phyloP scores from a whole-genome alignment of 2,329 filamentous ascomycete genomes.

The Pestalotiopsis sp. region DNA sequence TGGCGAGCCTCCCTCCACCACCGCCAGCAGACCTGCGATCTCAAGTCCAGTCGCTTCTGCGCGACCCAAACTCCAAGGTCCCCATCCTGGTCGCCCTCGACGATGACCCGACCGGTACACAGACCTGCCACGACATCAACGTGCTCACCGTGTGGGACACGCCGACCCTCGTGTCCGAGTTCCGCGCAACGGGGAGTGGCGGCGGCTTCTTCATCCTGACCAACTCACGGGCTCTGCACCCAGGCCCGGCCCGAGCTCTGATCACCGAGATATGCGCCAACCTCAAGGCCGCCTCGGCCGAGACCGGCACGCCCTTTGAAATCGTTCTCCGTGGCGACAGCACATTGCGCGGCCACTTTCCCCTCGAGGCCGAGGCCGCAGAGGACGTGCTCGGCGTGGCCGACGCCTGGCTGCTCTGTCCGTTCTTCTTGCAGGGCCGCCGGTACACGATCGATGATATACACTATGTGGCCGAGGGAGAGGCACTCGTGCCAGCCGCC shows the following conservation, averaged over 20 bases:
- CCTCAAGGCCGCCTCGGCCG: conserved; percentile 42
- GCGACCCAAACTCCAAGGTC: conserved; percentile 12
- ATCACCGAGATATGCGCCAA: conserved; percentile 52
- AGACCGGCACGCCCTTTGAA: conserved; percentile 43
- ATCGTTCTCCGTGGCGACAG: conserved; percentile 59
- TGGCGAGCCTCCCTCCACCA: conserved; percentile 13
- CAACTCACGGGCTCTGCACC: conserved; percentile 56
- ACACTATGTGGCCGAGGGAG: conserved; percentile 57
- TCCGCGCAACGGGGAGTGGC: conserved; percentile 33
- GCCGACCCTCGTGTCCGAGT: conserved; percentile 42
- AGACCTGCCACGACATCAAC: conserved; percentile 58
- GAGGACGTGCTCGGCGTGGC: conserved; percentile 48
- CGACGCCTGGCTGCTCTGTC: conserved; percentile 55
- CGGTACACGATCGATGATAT: conserved; percentile 57
- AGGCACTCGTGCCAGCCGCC: conserved; percentile 47
- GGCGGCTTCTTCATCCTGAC: conserved; percentile 61
- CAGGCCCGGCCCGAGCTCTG: conserved; percentile 44
- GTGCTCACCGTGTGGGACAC: conserved; percentile 56
- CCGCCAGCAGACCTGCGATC: conserved; percentile 4
- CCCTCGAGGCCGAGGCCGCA: conserved; percentile 52
- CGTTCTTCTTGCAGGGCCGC: conserved; percentile 61
- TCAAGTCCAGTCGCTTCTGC: conserved; percentile 9
- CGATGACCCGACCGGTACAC: conserved; percentile 61
- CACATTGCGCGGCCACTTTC: conserved; percentile 57
- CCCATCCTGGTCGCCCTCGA: conserved; percentile 44